Evolutionary conservation across 805 yeast species (phyloP).

Genomic region (Ogataea nakhonphanomensis): DNA sequence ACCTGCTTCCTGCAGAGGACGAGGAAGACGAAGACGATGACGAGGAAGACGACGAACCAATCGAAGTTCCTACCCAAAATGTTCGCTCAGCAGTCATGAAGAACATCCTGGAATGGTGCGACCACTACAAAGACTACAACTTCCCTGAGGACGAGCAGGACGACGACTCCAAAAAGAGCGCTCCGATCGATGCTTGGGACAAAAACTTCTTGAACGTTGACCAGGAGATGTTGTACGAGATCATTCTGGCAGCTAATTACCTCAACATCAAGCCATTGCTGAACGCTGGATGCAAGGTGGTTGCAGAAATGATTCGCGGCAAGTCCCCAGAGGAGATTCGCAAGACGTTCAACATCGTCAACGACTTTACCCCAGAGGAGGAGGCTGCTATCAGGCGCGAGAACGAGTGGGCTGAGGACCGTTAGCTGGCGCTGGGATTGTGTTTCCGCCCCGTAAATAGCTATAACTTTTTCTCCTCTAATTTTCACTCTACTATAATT

Average conservation of each 20-base stretch:
- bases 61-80: constrained; percentile 85
- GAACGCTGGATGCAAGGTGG: constrained; percentile 77
- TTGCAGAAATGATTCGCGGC: constrained; percentile 80
- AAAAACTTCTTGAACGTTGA: constrained; percentile 90
- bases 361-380: constrained; percentile 83
- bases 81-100: constrained; percentile 83
- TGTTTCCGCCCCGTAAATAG: too few species aligned
- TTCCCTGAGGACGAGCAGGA: constrained; percentile 78
- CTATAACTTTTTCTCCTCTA: neutral
- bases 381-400: constrained; percentile 85
- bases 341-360: constrained; percentile 74
- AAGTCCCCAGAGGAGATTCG: constrained; percentile 78
- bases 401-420: constrained; percentile 89
- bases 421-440: constrained; percentile 32
- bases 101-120: constrained; percentile 95
- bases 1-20: constrained; percentile 42
- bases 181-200: constrained; percentile 95
- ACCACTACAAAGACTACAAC: constrained; percentile 79
- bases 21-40: constrained; percentile 39
- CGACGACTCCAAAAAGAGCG: constrained; percentile 80
- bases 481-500: neutral
- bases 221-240: constrained; percentile 83
- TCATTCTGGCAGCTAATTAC: constrained; percentile 77
- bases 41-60: constrained; percentile 61
- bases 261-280: constrained; percentile 70